Conservation (phyloP, 2,329 filamentous ascomycete genomes). For the Claviceps fusiformis region DNA sequence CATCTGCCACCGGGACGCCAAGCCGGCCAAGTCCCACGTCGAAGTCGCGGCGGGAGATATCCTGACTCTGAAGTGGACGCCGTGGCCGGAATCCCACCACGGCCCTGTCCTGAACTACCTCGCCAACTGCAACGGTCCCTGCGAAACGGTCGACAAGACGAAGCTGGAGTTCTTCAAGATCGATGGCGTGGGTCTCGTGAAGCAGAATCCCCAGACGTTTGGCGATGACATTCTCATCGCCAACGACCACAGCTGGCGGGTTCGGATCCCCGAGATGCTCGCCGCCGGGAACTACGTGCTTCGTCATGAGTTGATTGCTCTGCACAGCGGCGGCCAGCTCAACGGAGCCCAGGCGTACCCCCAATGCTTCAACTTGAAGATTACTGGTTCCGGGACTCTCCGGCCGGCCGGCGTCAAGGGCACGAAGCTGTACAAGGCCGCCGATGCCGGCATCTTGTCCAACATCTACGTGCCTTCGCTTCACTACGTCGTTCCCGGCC, state of each 20-base stretch:
- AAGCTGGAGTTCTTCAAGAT: conserved; percentile 33
- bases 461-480: conserved; percentile 18
- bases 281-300: conserved; percentile 40
- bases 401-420: conserved; percentile 20
- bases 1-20: conserved; percentile 32
- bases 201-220: conserved; percentile 24
- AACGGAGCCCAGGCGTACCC: conserved; percentile 37
- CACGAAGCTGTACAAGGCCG: conserved; percentile 22
- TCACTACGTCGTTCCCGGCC: conserved; percentile 21
- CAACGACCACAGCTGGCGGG: conserved; percentile 37
- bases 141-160: conserved; percentile 26
- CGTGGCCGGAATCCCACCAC: conserved; percentile 35
- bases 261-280: conserved; percentile 33
- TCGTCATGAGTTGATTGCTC: conserved; percentile 40
- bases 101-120: conserved; percentile 34
- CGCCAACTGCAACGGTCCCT: conserved; percentile 28
- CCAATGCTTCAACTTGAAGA: conserved; percentile 36
- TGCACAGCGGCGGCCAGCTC: conserved; percentile 30
- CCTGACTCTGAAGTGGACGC: conserved; percentile 33
- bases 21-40: conserved; percentile 25
- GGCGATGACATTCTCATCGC: conserved; percentile 30
- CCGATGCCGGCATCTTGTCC: conserved; percentile 22
- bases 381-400: conserved; percentile 26
- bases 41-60: conserved; percentile 29
- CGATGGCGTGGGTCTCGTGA: conserved; percentile 25